These are phyloP conservation scores for Penicillium fuscoglaucum DNA, from an alignment of 2,329 filamentous ascomycete species.

Conservation along the genomic window DNA sequence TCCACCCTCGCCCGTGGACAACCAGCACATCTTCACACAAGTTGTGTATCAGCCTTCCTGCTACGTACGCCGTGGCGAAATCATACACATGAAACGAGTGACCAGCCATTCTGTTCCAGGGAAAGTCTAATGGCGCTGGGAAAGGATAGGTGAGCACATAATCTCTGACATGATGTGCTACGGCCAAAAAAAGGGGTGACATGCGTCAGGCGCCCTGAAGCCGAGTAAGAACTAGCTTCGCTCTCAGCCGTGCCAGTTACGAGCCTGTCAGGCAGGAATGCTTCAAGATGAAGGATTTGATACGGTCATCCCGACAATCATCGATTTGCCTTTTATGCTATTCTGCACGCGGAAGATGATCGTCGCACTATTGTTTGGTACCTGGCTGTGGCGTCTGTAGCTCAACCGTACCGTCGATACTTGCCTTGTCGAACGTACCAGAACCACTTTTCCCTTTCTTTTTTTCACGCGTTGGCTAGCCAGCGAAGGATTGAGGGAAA, in stretches of 20 bases:
- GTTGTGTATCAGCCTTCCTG: slow-evolving; percentile 13
- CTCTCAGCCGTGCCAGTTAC: background rate
- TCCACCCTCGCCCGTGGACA: slow-evolving; percentile 5
- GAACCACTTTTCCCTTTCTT: slow-evolving; percentile 3
- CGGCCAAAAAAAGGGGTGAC: background rate
- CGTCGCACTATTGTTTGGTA: slow-evolving; percentile 13
- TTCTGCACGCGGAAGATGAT: slow-evolving; percentile 20
- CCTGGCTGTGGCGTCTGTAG: slow-evolving; percentile 11
- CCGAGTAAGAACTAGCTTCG: background rate
- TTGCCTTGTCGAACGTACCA: slow-evolving; percentile 5
- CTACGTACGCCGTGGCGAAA: slow-evolving; percentile 7
- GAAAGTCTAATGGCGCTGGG: background rate
- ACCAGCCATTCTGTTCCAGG: background rate
- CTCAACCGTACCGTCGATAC: slow-evolving; percentile 18
- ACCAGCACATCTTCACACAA: slow-evolving; percentile 9
- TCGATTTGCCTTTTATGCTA: background rate
- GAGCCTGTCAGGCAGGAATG: background rate
- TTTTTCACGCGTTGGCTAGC: slow-evolving; percentile 3
- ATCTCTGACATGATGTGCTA: background rate
- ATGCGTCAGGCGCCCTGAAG: background rate
- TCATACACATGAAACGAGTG: slow-evolving; percentile 1
- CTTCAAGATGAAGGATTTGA: slow-evolving; percentile 5
- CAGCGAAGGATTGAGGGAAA: slow-evolving; percentile 7
- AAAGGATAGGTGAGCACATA: background rate
- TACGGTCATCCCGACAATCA: slow-evolving; percentile 15